A percentile compares a stretch with the other conserved stretches of the same genome.
phyloP scores from a whole-genome alignment of 805 yeast genomes.

The Sugiyamaella lignohabitans region DNA sequence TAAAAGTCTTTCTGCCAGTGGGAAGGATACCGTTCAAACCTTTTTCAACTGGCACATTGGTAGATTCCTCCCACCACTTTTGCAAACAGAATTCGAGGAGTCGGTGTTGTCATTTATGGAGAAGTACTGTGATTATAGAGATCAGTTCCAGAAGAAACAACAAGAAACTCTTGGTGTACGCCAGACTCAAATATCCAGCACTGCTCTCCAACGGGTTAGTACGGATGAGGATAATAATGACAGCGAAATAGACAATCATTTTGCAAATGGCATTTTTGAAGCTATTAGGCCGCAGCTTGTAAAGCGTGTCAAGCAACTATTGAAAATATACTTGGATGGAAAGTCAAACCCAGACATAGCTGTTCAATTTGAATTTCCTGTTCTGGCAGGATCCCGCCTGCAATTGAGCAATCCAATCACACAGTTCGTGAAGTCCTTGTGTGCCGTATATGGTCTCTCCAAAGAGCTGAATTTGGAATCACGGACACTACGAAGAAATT shows the following conservation, averaged over 20 bases:
- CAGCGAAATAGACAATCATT: constrained; percentile 8
- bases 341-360: constrained; percentile 52
- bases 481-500: constrained; percentile 64
- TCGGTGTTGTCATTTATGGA: constrained; percentile 79
- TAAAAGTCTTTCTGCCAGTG: constrained; percentile 18
- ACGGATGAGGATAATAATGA: not conserved
- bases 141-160: constrained; percentile 35
- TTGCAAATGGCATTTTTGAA: constrained; percentile 33
- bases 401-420: constrained; percentile 61
- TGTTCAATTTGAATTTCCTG: constrained; percentile 66
- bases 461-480: constrained; percentile 61
- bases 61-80: constrained; percentile 62
- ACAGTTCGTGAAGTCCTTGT: constrained; percentile 68
- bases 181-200: constrained; percentile 59
- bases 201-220: constrained; percentile 32
- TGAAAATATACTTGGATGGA: constrained; percentile 65
- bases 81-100: constrained; percentile 78
- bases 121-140: constrained; percentile 45
- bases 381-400: constrained; percentile 65
- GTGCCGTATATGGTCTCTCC: constrained; percentile 67
- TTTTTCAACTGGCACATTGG: constrained; percentile 71
- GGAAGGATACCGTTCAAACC: constrained; percentile 19
- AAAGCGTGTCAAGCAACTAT: constrained; percentile 58
- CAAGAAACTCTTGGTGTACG: constrained; percentile 27
- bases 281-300: constrained; percentile 56